Evolutionary conservation across 2,329 filamentous ascomycete genomes (phyloP).

Genomic region (Zymoseptoria crescenta): DNA sequence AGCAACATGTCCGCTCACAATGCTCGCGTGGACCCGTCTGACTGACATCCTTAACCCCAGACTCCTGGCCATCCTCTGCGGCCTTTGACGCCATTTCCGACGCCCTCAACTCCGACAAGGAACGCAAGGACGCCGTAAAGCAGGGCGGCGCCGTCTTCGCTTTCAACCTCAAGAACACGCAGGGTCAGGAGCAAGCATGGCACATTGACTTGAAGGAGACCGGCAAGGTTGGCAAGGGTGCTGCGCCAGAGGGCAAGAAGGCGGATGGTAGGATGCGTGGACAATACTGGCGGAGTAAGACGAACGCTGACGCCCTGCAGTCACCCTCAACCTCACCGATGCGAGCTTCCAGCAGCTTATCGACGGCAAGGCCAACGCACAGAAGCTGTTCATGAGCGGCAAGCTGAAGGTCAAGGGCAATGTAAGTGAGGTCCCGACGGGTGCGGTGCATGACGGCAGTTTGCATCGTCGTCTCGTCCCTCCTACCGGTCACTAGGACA

Average conservation of each 20-base stretch:
- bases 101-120: conserved; percentile 60
- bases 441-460: background rate
- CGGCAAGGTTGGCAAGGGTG: conserved; percentile 71
- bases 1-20: conserved; percentile 16
- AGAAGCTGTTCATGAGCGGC: conserved; percentile 94
- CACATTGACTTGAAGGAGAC: conserved; percentile 91
- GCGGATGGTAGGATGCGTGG: conserved; percentile 59
- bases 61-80: conserved; percentile 75
- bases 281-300: background rate
- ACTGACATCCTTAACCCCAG: conserved; percentile 9
- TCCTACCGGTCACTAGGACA: background rate
- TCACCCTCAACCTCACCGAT: conserved; percentile 79
- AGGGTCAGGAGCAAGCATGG: conserved; percentile 77
- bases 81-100: conserved; percentile 84
- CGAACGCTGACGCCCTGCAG: conserved; percentile 38
- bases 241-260: conserved; percentile 62
- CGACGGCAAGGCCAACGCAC: conserved; percentile 81
- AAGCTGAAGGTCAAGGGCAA: conserved; percentile 98
- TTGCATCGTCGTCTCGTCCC: background rate
- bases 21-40: background rate
- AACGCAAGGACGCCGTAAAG: conserved; percentile 82
- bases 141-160: conserved; percentile 79
- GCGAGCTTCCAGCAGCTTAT: conserved; percentile 80
- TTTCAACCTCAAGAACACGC: conserved; percentile 84
- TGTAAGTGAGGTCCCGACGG: conserved; percentile 38